These are phyloP conservation scores for Jacaranda mimosifolia DNA, from an alignment of 257 asterid species.

Conservation along the genomic window DNA sequence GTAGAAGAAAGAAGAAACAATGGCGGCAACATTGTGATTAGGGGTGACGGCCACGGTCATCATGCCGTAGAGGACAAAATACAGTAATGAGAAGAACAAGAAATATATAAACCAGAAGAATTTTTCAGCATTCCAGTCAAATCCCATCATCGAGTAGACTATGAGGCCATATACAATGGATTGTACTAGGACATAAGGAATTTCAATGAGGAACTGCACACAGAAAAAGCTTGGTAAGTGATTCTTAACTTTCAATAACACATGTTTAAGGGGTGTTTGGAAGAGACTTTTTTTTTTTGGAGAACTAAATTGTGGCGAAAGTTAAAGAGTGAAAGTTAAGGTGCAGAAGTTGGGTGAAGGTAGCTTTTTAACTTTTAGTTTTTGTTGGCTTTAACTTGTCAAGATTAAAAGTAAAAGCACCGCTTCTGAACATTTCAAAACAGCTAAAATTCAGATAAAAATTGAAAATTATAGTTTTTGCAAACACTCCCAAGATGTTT, in stretches of 20 bases:
- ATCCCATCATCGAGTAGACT: constrained; percentile 72
- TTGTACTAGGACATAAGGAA: constrained; percentile 68
- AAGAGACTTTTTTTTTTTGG: no score
- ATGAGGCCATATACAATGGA: constrained; percentile 57
- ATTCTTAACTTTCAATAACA: background rate
- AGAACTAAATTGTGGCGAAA: no score
- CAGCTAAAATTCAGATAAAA: no score
- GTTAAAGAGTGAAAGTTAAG: no score
- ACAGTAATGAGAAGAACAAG: constrained; percentile 66
- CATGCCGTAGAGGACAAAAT: constrained; percentile 80
- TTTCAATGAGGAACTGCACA: constrained; percentile 65
- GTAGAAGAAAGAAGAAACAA: constrained; percentile 63
- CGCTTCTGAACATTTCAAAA: no score
- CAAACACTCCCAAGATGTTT: background rate
- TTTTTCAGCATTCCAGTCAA: constrained; percentile 66
- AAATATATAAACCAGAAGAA: constrained; percentile 78
- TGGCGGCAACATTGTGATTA: constrained; percentile 66
- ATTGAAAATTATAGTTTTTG: no score
- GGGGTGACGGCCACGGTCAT: constrained; percentile 83
- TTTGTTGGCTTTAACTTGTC: no score
- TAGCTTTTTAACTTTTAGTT: no score
- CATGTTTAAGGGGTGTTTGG: background rate
- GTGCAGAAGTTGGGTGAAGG: no score
- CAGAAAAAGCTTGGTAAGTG: background rate
- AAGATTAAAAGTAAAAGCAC: no score